Evolutionary conservation across 176 grass and related monocot species (phyloP).

Genomic region (Chrysopogon serrulatus): DNA sequence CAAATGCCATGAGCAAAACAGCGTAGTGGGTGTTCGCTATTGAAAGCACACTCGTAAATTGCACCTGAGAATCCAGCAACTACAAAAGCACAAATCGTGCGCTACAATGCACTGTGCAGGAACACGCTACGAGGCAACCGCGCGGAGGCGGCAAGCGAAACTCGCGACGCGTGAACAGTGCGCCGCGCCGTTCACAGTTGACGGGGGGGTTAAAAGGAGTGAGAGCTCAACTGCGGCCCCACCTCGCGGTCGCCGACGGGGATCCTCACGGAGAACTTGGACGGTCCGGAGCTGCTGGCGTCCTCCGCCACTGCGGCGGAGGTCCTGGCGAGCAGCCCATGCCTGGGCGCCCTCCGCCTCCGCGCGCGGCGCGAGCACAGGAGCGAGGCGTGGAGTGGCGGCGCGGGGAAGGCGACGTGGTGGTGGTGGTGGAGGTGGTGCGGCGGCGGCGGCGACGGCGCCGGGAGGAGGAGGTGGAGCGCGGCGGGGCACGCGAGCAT

Average conservation of each 20-base stretch:
- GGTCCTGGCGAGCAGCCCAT: conserved; percentile 4
- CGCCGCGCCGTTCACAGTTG: background rate
- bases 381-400: conserved; percentile 26
- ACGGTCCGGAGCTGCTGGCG: conserved; percentile 13
- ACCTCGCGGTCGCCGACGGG: conserved; percentile 85
- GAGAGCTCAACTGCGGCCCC: too few relatives aligned
- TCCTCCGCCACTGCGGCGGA: conserved; percentile 19
- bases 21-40: background rate
- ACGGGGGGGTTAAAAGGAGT: too few relatives aligned
- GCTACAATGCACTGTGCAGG: background rate
- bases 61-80: background rate
- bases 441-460: conserved; percentile 17
- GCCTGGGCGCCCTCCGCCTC: background rate
- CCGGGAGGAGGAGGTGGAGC: conserved; percentile 35
- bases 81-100: background rate
- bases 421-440: background rate
- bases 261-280: conserved; percentile 75
- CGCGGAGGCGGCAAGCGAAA: background rate
- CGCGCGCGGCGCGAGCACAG: conserved; percentile 14
- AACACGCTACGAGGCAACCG: background rate
- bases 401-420: conserved; percentile 24
- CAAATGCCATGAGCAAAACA: background rate
- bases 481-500: conserved; percentile 49
- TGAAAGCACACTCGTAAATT: background rate
- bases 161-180: background rate